Conservation (phyloP, 345 rosid species). For the Hibiscus tridactylites region DNA sequence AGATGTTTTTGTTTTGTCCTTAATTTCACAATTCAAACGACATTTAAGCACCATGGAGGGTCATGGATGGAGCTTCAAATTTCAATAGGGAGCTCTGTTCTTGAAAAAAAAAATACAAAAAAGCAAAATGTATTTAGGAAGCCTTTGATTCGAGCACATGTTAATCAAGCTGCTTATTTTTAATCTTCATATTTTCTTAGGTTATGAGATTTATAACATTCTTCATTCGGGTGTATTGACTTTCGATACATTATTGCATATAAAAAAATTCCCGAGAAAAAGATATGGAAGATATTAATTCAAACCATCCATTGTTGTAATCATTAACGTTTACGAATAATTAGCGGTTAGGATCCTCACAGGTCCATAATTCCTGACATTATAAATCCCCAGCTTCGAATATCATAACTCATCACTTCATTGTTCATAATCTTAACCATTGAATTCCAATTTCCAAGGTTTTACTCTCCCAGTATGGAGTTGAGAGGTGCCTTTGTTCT, state of each 20-base stretch:
- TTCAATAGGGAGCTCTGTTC: not conserved
- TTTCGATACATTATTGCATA: no score
- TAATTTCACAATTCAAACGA: not conserved
- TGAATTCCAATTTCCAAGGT: no score
- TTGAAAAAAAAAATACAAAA: not conserved
- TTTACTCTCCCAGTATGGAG: not conserved
- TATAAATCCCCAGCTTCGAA: constrained; percentile 14
- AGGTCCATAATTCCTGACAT: not conserved
- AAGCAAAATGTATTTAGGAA: no score
- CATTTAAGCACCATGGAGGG: constrained; percentile 24
- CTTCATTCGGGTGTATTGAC: no score
- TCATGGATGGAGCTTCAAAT: constrained; percentile 8
- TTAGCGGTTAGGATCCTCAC: constrained; percentile 8
- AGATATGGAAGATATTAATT: not conserved
- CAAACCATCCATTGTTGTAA: not conserved
- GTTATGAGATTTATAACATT: no score
- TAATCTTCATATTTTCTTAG: no score
- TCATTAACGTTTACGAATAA: not conserved
- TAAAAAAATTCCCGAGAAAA: no score
- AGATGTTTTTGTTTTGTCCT: constrained; percentile 3
- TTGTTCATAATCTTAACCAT: not conserved
- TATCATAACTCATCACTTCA: not conserved
- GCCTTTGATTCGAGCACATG: no score
- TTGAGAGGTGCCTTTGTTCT: constrained; percentile 11
- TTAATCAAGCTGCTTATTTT: no score